Evolutionary conservation across 371 early-diverging fungal genomes (phyloP).

Genomic region (Umbelopsis sp.): DNA sequence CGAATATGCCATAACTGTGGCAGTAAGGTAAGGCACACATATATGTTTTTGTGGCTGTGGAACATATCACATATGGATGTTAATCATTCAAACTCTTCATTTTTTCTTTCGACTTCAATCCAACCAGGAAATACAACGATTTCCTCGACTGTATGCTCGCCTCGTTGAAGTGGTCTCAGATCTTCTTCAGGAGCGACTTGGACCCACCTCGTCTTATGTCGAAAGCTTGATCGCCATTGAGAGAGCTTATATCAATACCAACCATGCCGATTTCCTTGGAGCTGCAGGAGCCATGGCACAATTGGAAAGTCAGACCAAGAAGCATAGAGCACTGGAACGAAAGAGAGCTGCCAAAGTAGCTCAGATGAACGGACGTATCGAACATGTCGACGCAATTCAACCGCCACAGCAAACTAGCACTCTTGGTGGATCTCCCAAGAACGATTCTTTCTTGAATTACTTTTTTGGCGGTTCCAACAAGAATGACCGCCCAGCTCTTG

Average conservation of each 20-base stretch:
- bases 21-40: constrained; percentile 57
- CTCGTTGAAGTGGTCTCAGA: constrained; percentile 83
- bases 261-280: constrained; percentile 92
- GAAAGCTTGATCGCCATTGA: constrained; percentile 89
- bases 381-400: background rate
- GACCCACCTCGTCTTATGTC: constrained; percentile 78
- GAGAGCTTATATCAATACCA: constrained; percentile 91
- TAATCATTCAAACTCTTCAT: too few species aligned
- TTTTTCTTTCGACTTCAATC: too few species aligned
- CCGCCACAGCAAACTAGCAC: constrained; percentile 12
- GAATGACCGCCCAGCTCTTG: constrained; percentile 47
- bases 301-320: constrained; percentile 55
- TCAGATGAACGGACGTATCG: constrained; percentile 12
- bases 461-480: constrained; percentile 74
- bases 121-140: constrained; percentile 71
- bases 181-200: constrained; percentile 79
- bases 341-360: background rate
- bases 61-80: background rate
- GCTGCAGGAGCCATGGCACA: constrained; percentile 80
- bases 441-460: constrained; percentile 74
- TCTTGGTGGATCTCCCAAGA: constrained; percentile 28
- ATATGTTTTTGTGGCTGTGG: background rate
- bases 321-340: constrained; percentile 49
- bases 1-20: constrained; percentile 88
- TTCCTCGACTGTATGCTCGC: constrained; percentile 81